Conservation (phyloP, 164 flowering plant species). For the Paratinospora sagittata region DNA sequence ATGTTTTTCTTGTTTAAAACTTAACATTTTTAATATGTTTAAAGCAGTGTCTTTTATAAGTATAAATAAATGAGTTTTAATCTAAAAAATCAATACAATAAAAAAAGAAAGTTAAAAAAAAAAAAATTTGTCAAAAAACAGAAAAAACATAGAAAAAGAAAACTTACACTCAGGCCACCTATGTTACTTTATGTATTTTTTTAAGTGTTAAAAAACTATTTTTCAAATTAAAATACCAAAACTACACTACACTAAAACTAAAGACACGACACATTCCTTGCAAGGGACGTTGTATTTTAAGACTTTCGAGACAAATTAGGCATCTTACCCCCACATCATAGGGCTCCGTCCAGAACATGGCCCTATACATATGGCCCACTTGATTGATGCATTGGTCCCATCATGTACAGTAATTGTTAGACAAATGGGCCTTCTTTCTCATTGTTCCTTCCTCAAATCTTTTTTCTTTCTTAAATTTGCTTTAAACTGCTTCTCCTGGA, state of each 20-base stretch:
- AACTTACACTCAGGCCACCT: too few species aligned
- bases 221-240: too few species aligned
- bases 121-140: too few species aligned
- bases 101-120: too few species aligned
- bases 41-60: too few species aligned
- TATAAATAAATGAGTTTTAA: too few species aligned
- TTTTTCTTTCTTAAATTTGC: neutral
- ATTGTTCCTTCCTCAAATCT: slow-evolving; percentile 2
- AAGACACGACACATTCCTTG: neutral
- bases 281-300: neutral
- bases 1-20: too few species aligned
- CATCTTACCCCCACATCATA: neutral
- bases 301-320: neutral
- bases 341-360: neutral
- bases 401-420: neutral
- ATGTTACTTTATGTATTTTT: too few species aligned
- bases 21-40: too few species aligned
- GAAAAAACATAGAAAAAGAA: too few species aligned
- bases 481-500: neutral
- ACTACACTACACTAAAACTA: too few species aligned
- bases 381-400: slow-evolving; percentile 15
- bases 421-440: slow-evolving; percentile 10
- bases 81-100: too few species aligned
- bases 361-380: slow-evolving; percentile 7
- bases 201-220: neutral